phyloP scores from a whole-genome alignment of 495 filamentous ascomycete genomes.

The Neurospora sp. region DNA sequence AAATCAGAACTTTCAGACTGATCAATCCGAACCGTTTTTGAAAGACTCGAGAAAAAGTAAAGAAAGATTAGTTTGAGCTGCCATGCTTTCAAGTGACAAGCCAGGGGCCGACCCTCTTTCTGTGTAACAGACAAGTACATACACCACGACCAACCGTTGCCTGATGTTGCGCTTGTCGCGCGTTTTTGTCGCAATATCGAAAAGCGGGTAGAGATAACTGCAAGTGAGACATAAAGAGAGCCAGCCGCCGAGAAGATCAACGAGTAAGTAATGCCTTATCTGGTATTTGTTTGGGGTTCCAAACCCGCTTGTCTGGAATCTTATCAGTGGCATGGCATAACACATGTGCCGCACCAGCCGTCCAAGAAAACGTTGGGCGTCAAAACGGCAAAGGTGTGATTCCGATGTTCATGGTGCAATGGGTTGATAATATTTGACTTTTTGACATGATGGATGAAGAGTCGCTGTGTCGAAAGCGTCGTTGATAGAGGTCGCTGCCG shows the following conservation, averaged over 20 bases:
- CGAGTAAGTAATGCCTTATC: neutral
- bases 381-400: neutral
- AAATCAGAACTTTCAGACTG: neutral
- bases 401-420: neutral
- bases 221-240: neutral
- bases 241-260: neutral
- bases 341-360: neutral
- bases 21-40: neutral
- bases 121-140: neutral
- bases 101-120: neutral
- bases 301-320: neutral
- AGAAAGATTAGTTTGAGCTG: neutral
- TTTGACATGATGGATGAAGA: neutral
- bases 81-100: neutral
- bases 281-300: neutral
- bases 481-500: neutral
- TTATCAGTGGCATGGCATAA: neutral
- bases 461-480: neutral
- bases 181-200: neutral
- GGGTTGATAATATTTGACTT: neutral
- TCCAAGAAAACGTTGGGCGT: neutral
- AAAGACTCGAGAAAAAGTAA: neutral
- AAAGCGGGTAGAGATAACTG: neutral
- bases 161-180: neutral
- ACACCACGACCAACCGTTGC: neutral